Conservation (phyloP, 441 rosid species). For the Erodium moschatum region DNA sequence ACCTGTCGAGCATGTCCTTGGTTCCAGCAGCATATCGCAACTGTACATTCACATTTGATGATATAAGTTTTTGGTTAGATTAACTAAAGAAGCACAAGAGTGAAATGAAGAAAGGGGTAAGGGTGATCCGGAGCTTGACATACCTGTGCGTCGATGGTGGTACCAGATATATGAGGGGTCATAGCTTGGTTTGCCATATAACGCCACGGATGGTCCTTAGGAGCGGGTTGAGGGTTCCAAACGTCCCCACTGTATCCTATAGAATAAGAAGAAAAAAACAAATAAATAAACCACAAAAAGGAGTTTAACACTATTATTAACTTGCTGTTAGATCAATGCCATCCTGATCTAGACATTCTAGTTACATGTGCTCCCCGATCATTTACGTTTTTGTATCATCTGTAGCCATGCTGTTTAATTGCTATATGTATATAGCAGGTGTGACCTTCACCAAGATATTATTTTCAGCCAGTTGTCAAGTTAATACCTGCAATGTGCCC, state of each 20-base stretch:
- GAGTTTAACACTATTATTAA: too few species aligned
- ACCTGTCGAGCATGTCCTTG: conserved; percentile 82
- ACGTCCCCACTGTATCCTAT: conserved; percentile 92
- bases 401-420: neutral
- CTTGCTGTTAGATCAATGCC: neutral
- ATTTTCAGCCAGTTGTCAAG: neutral
- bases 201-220: conserved; percentile 95
- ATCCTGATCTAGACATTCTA: neutral
- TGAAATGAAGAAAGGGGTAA: neutral
- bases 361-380: too few species aligned
- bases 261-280: conserved; percentile 2
- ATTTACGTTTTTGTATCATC: neutral
- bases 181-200: conserved; percentile 96
- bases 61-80: neutral
- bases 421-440: neutral
- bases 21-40: conserved; percentile 77
- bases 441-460: neutral
- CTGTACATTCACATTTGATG: conserved; percentile 30
- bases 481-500: conserved; percentile 74
- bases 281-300: too few species aligned
- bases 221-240: conserved; percentile 95
- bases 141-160: conserved; percentile 93
- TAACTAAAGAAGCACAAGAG: neutral
- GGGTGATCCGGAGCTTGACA: neutral
- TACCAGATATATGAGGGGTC: conserved; percentile 95